Evolutionary conservation across 495 filamentous ascomycete genomes (phyloP).

Genomic region (Podospora fimiseda): DNA sequence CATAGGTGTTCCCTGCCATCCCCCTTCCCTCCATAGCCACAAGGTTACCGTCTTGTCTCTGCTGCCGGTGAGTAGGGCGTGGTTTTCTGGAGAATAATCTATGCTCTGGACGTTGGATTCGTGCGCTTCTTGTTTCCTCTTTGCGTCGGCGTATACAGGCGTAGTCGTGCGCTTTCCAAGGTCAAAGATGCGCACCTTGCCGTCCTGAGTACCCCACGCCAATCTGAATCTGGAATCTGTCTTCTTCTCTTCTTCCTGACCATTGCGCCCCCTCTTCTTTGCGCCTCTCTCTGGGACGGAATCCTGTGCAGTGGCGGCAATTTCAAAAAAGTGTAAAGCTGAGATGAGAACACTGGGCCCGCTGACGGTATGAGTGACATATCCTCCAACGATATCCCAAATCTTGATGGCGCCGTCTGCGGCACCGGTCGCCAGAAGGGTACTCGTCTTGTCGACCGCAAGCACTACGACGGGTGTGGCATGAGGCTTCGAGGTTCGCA

Average conservation of each 20-base stretch:
- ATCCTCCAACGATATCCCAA: constrained; percentile 90
- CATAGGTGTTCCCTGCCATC: constrained; percentile 80
- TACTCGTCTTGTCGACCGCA: constrained; percentile 77
- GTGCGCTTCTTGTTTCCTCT: constrained; percentile 60
- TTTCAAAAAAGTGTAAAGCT: constrained; percentile 84
- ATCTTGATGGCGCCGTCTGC: constrained; percentile 92
- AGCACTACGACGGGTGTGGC: constrained; percentile 78
- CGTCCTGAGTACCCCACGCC: constrained; percentile 87
- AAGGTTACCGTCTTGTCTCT: constrained; percentile 90
- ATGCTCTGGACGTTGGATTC: constrained; percentile 84
- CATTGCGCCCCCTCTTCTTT: constrained; percentile 41
- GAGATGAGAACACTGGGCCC: constrained; percentile 88
- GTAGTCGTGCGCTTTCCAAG: constrained; percentile 72
- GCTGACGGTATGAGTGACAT: constrained; percentile 88
- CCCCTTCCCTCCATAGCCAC: constrained; percentile 84
- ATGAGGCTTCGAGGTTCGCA: constrained; percentile 85
- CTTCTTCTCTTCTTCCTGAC: constrained; percentile 39
- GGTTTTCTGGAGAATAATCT: constrained; percentile 67
- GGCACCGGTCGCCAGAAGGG: constrained; percentile 82
- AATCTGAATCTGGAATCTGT: constrained; percentile 60
- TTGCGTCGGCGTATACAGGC: constrained; percentile 51
- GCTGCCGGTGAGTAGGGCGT: constrained; percentile 77
- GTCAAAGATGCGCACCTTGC: constrained; percentile 87
- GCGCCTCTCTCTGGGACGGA: constrained; percentile 14
- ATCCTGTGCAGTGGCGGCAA: constrained; percentile 39